Percentiles rank a stretch among this genome's conserved stretches.
phyloP scores from a whole-genome alignment of 2,329 filamentous ascomycete species.

The Bisporella sp. region DNA sequence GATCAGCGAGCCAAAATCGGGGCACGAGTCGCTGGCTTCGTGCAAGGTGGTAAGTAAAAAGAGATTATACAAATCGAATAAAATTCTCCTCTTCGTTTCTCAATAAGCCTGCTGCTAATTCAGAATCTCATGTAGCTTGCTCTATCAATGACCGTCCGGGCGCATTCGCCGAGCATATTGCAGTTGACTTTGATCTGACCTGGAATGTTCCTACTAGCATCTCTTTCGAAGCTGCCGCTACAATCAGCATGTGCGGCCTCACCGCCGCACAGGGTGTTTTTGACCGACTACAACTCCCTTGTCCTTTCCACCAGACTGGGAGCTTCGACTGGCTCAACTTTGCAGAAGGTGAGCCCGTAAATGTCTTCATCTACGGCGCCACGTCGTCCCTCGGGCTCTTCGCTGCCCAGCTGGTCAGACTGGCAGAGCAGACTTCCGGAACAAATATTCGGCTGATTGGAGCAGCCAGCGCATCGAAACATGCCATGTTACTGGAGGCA shows the following conservation, averaged over 20 bases:
- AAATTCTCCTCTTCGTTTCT: no score
- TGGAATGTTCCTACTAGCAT: constrained; percentile 30
- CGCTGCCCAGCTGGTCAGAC: not conserved
- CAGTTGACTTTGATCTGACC: constrained; percentile 30
- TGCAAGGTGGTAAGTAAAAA: no score
- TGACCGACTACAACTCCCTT: constrained; percentile 28
- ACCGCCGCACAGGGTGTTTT: constrained; percentile 37
- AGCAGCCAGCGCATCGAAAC: not conserved
- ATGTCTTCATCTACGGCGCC: not conserved
- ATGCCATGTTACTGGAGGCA: constrained; percentile 18
- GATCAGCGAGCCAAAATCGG: no score
- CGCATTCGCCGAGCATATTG: constrained; percentile 36
- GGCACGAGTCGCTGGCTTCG: constrained; percentile 33
- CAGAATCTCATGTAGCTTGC: no score
- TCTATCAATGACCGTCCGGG: constrained; percentile 35
- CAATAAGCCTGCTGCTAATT: no score
- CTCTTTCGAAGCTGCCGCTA: constrained; percentile 30
- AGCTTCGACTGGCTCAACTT: not conserved
- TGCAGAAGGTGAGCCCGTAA: not conserved
- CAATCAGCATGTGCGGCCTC: constrained; percentile 34
- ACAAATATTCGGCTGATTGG: not conserved
- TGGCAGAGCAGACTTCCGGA: not conserved
- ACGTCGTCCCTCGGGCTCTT: not conserved
- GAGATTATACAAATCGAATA: no score
- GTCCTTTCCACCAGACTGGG: constrained; percentile 26